These are phyloP conservation scores for Striga asiatica DNA, from an alignment of 257 asterid species.

Conservation along the genomic window DNA sequence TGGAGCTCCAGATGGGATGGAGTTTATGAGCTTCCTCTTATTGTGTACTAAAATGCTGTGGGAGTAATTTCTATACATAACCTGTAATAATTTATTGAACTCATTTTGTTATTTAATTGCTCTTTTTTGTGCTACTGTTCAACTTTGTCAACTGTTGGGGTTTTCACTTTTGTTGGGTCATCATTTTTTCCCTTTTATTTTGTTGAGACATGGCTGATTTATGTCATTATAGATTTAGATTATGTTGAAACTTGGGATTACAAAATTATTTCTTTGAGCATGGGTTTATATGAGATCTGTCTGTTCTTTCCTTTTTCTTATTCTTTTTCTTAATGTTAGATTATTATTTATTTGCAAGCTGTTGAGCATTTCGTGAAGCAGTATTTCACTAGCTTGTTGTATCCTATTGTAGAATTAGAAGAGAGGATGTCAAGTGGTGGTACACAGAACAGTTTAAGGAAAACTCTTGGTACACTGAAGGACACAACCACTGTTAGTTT, in stretches of 20 bases:
- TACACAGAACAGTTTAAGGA: constrained; percentile 73
- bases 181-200: not conserved
- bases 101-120: no score
- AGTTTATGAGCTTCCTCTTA: not conserved
- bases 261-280: not conserved
- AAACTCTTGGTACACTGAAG: constrained; percentile 92
- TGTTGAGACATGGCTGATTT: constrained; percentile 2
- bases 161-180: not conserved
- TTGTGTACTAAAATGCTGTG: no score
- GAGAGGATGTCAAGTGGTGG: constrained; percentile 79
- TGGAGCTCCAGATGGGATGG: not conserved
- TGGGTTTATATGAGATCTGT: constrained; percentile 12
- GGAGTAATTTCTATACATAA: no score
- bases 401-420: constrained; percentile 25
- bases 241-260: not conserved
- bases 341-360: constrained; percentile 4
- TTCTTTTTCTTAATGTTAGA: not conserved
- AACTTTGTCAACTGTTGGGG: not conserved
- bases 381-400: constrained; percentile 2
- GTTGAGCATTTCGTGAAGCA: constrained; percentile 15
- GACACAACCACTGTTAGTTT: constrained; percentile 91
- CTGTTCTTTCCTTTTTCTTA: constrained; percentile 10
- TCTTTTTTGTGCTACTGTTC: not conserved
- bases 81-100: no score
- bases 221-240: constrained; percentile 4